Conservation (phyloP, 169 alveolate genomes). For the Miamiensis avidus region DNA sequence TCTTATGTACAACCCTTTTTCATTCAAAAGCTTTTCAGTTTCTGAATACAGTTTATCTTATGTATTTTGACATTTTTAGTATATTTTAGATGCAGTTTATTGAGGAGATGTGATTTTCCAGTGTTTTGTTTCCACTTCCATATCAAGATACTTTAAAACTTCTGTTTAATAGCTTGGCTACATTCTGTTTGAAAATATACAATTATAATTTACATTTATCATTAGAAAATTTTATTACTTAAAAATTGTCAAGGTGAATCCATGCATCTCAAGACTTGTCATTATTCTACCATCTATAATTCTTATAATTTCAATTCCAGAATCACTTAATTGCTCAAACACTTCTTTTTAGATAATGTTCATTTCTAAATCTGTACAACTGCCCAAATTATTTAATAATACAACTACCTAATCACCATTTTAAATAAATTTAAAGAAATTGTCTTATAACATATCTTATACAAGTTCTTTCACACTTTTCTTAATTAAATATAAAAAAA, state of each 20-base stretch:
- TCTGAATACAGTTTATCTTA: not conserved
- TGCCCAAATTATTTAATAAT: slow-evolving; percentile 29
- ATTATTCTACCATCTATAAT: slow-evolving; percentile 50
- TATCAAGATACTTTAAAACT: slow-evolving; percentile 39
- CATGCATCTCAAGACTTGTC: slow-evolving; percentile 64
- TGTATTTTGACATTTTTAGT: not conserved
- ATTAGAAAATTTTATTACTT: not conserved
- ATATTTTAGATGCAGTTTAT: slow-evolving; percentile 22
- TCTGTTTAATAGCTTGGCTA: slow-evolving; percentile 24
- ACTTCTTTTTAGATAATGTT: slow-evolving; percentile 43
- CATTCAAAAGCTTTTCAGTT: not conserved
- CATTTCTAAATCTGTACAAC: slow-evolving; percentile 53
- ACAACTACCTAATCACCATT: not conserved
- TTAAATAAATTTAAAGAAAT: too few relatives aligned
- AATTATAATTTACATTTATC: too few relatives aligned
- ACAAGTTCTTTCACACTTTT: not conserved
- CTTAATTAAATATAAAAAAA: not conserved
- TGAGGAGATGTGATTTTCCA: slow-evolving; percentile 26
- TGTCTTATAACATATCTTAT: not conserved
- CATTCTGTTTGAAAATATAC: not conserved
- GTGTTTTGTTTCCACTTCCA: slow-evolving; percentile 20
- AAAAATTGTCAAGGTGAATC: slow-evolving; percentile 46
- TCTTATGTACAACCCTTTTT: slow-evolving; percentile 14
- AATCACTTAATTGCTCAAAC: slow-evolving; percentile 30
- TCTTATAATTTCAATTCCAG: slow-evolving; percentile 39